phyloP scores from a whole-genome alignment of 495 filamentous ascomycete genomes.

The Apiosordaria backusii region DNA sequence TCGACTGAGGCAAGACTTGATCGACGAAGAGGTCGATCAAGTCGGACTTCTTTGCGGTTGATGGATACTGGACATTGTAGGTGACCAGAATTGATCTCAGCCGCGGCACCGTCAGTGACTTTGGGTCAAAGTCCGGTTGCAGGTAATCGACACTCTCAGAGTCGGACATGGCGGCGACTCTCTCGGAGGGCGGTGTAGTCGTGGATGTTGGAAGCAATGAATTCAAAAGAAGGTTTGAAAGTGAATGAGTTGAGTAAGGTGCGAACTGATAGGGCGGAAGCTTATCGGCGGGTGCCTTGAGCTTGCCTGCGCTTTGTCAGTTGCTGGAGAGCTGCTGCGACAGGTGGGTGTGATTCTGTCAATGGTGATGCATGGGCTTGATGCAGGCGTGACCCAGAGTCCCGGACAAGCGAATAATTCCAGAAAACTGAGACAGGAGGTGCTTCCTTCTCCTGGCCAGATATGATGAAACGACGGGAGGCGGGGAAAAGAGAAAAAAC shows the following conservation, averaged over 20 bases:
- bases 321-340: neutral
- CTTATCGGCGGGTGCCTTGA: constrained; percentile 1
- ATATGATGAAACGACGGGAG: constrained; percentile 4
- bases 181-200: neutral
- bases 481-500: constrained; percentile 7
- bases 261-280: neutral
- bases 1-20: constrained; percentile 71
- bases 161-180: constrained; percentile 52
- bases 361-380: neutral
- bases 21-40: constrained; percentile 80
- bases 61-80: constrained; percentile 78
- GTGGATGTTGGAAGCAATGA: neutral
- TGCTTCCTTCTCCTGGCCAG: neutral
- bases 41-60: constrained; percentile 78
- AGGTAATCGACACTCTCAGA: constrained; percentile 75
- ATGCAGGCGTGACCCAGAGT: neutral
- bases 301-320: neutral
- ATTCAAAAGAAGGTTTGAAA: neutral
- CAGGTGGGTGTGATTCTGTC: neutral
- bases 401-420: neutral
- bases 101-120: constrained; percentile 74
- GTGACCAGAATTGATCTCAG: constrained; percentile 85
- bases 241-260: neutral
- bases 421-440: neutral
- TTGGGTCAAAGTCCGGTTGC: constrained; percentile 76